Conservation (phyloP, 2,329 filamentous ascomycete genomes). For the Microdochium paspali region DNA sequence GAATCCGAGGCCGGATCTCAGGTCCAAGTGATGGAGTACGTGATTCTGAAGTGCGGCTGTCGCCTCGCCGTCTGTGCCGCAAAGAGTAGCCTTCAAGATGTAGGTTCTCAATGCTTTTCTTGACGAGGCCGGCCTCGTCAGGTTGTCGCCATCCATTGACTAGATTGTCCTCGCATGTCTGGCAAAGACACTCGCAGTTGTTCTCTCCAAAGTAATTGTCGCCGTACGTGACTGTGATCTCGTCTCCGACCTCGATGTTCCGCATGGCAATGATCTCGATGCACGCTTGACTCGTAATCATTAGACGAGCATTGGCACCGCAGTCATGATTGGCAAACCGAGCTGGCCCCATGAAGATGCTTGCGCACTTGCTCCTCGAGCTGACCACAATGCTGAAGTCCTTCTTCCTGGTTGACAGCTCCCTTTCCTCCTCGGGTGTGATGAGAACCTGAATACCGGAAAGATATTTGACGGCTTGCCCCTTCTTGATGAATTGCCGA, state of each 20-base stretch:
- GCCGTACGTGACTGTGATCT: constrained; percentile 94
- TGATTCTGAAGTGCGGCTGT: constrained; percentile 38
- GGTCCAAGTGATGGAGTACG: constrained; percentile 49
- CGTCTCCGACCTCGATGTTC: constrained; percentile 78
- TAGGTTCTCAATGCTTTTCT: constrained; percentile 44
- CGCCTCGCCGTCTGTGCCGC: constrained; percentile 42
- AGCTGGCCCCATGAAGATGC: constrained; percentile 87
- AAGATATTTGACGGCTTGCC: constrained; percentile 84
- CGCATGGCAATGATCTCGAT: constrained; percentile 84
- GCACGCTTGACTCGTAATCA: constrained; percentile 73
- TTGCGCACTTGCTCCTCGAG: constrained; percentile 81
- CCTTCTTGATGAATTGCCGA: constrained; percentile 66
- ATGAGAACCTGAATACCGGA: constrained; percentile 87
- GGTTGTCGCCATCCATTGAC: constrained; percentile 74
- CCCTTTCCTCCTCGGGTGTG: constrained; percentile 81
- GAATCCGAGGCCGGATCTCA: constrained; percentile 41
- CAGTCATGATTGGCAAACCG: constrained; percentile 98
- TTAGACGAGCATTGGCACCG: constrained; percentile 78
- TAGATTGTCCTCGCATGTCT: constrained; percentile 67
- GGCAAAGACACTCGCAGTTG: constrained; percentile 91
- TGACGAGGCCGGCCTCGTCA: constrained; percentile 33
- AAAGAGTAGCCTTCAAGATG: constrained; percentile 42
- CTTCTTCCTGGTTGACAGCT: constrained; percentile 71
- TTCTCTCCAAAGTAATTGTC: constrained; percentile 92
- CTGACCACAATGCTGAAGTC: constrained; percentile 98